Conservation (phyloP, 768 basidiomycete genomes). For the Glaciozyma antarctica region DNA sequence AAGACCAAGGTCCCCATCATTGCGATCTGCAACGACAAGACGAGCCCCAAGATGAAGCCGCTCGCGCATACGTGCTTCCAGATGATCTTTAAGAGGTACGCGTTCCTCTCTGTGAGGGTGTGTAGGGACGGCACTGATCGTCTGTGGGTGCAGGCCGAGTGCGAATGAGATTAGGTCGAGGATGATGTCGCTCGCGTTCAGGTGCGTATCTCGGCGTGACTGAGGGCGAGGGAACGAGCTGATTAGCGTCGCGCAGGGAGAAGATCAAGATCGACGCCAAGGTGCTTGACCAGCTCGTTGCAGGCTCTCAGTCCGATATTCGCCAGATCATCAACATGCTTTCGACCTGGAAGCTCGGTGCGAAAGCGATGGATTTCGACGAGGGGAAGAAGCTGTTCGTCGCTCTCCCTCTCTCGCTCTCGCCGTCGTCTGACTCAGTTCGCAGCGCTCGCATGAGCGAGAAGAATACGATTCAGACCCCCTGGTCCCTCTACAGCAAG, state of each 20-base stretch:
- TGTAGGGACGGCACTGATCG: neutral
- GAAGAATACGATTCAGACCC: constrained; percentile 80
- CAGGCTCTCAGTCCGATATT: constrained; percentile 86
- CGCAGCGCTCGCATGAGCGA: constrained; percentile 75
- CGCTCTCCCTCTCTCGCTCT: neutral
- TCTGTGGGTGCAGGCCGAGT: constrained; percentile 52
- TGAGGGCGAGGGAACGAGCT: neutral
- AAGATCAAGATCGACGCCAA: constrained; percentile 84
- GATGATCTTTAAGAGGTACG: constrained; percentile 68
- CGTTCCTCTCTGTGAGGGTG: constrained; percentile 28
- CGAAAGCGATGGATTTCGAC: constrained; percentile 69
- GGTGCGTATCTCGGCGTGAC: constrained; percentile 47
- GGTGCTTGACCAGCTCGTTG: constrained; percentile 83
- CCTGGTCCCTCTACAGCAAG: constrained; percentile 83
- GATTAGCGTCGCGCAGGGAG: constrained; percentile 51
- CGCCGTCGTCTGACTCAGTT: too few relatives aligned
- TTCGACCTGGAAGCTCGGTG: constrained; percentile 90
- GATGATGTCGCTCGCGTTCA: constrained; percentile 77
- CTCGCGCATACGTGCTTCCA: constrained; percentile 60
- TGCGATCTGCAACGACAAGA: constrained; percentile 87
- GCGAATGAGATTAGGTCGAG: constrained; percentile 69
- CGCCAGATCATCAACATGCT: constrained; percentile 97
- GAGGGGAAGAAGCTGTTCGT: constrained; percentile 79
- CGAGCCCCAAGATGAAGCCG: constrained; percentile 84
- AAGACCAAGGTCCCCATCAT: constrained; percentile 95